Evolutionary conservation across 2,329 filamentous ascomycete genomes (phyloP).

Genomic region (Amauroascus verrucosus): DNA sequence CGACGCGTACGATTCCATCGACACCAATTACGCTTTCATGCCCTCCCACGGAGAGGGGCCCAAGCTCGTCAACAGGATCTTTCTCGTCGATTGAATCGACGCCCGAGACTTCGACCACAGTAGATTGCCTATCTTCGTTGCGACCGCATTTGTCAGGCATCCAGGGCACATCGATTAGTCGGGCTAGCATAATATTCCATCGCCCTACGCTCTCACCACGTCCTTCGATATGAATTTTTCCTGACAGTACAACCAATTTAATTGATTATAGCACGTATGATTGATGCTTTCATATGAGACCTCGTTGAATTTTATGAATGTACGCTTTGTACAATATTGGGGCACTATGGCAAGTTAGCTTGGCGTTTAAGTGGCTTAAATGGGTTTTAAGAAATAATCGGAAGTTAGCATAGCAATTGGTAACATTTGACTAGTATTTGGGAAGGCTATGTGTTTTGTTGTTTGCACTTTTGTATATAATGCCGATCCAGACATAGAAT

Average conservation of each 20-base stretch:
- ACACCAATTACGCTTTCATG: background rate
- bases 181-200: constrained; percentile 1
- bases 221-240: constrained; percentile 1
- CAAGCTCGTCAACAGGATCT: background rate
- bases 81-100: background rate
- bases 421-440: background rate
- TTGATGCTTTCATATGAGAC: background rate
- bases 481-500: no score
- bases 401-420: background rate
- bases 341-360: background rate
- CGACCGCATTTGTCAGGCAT: background rate
- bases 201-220: constrained; percentile 4
- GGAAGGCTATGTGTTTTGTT: background rate
- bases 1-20: background rate
- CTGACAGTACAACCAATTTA: background rate
- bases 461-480: no score
- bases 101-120: background rate
- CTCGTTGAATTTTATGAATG: no score
- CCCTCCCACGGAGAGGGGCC: background rate
- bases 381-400: background rate
- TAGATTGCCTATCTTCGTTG: background rate
- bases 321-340: background rate
- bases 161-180: background rate
- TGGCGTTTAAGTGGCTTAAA: background rate
- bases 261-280: background rate